Percentiles rank a stretch among this genome's conserved stretches.
These are phyloP conservation scores for Byssochlamys sp. DNA, from an alignment of 2,329 filamentous ascomycete genomes.

Conservation along the genomic window DNA sequence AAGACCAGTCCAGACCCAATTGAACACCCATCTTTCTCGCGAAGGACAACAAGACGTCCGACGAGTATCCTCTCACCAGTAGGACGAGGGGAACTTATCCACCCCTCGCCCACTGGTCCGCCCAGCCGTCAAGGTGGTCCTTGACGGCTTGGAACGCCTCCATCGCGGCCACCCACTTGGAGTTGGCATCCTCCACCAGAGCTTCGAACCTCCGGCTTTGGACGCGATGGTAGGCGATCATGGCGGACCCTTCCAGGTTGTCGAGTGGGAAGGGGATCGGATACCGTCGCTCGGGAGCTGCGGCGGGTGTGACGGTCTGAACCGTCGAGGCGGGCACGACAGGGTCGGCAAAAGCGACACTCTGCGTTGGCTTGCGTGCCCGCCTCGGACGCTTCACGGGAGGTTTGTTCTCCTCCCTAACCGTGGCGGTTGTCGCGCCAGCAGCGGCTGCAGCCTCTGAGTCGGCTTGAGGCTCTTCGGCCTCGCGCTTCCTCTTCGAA, in stretches of 20 bases:
- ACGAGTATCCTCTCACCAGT: neutral
- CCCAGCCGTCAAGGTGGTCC: constrained; percentile 13
- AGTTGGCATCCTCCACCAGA: constrained; percentile 48
- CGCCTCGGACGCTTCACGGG: constrained; percentile 4
- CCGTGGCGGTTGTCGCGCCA: neutral
- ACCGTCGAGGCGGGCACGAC: neutral
- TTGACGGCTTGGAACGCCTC: constrained; percentile 12
- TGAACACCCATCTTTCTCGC: neutral
- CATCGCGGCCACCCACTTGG: constrained; percentile 42
- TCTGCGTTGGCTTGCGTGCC: constrained; percentile 4
- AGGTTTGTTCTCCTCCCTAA: neutral
- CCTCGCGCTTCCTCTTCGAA: constrained; percentile 5
- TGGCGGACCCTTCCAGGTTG: constrained; percentile 13
- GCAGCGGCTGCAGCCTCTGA: neutral
- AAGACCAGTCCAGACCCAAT: neutral
- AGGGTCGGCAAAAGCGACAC: neutral
- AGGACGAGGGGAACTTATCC: constrained; percentile 3
- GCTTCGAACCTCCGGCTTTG: constrained; percentile 50
- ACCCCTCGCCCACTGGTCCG: constrained; percentile 10
- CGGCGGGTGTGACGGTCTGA: neutral
- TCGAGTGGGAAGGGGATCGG: constrained; percentile 5
- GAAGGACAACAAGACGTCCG: neutral
- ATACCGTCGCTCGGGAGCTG: constrained; percentile 1
- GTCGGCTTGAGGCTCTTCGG: neutral
- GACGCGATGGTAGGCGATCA: constrained; percentile 37